Percentiles rank a stretch among this genome's conserved stretches.
Conservation (phyloP, 148 eudicot species). For the Euryodendron excelsum region DNA sequence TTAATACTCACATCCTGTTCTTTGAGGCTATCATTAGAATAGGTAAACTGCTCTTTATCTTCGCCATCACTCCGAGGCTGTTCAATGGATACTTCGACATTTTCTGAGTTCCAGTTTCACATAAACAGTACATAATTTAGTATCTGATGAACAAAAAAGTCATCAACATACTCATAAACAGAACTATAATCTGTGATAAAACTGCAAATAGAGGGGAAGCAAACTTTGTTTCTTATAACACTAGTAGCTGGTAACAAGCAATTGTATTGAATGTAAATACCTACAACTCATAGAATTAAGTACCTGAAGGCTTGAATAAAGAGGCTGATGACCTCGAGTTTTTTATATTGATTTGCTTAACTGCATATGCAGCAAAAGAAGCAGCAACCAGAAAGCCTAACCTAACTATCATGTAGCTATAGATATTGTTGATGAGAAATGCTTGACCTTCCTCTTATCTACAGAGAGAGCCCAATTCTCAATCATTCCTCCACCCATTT, state of each 20-base stretch:
- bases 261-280: background rate
- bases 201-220: background rate
- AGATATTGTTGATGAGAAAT: conserved; percentile 30
- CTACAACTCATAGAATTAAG: background rate
- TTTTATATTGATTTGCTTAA: conserved; percentile 66
- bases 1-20: conserved; percentile 48
- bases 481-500: conserved; percentile 34
- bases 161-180: background rate
- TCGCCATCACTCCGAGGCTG: conserved; percentile 37
- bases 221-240: no score
- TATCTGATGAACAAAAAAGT: background rate
- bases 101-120: conserved; percentile 37
- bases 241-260: background rate
- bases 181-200: background rate
- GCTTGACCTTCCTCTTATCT: conserved; percentile 40
- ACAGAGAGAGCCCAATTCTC: conserved; percentile 28
- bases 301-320: conserved; percentile 52
- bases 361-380: conserved; percentile 92
- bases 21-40: conserved; percentile 36
- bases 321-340: conserved; percentile 37
- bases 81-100: conserved; percentile 47
- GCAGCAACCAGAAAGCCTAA: conserved; percentile 93
- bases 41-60: conserved; percentile 39
- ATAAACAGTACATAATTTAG: conserved; percentile 9
- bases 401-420: conserved; percentile 88